Conservation (phyloP, 2,329 filamentous ascomycete species). For the Epichloe bromicola region DNA sequence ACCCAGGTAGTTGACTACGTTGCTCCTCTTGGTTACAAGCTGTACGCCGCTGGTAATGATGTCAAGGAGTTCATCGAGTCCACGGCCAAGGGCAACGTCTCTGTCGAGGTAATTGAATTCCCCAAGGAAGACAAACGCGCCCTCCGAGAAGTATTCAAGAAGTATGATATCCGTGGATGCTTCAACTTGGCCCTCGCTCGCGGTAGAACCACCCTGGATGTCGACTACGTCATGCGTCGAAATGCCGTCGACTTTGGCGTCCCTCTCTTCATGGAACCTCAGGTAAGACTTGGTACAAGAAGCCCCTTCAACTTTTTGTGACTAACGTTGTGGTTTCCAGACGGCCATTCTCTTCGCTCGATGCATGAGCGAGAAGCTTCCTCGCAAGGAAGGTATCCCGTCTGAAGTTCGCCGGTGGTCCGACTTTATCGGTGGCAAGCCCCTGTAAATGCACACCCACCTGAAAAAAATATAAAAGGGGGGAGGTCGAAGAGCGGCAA, state of each 20-base stretch:
- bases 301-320: background rate
- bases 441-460: conserved; percentile 33
- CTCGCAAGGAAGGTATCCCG: conserved; percentile 76
- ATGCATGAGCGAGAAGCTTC: conserved; percentile 95
- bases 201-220: conserved; percentile 73
- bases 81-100: conserved; percentile 49
- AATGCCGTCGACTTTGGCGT: conserved; percentile 98
- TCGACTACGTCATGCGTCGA: conserved; percentile 96
- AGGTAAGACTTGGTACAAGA: conserved; percentile 46
- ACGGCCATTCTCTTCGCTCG: conserved; percentile 91
- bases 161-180: conserved; percentile 88
- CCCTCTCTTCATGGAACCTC: conserved; percentile 95
- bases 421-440: conserved; percentile 83
- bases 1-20: conserved; percentile 76
- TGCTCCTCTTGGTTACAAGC: conserved; percentile 81
- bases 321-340: conserved; percentile 29
- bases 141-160: conserved; percentile 87
- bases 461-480: background rate
- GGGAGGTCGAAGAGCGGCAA: background rate
- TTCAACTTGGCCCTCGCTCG: conserved; percentile 86
- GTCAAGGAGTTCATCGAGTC: conserved; percentile 78
- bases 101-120: conserved; percentile 88
- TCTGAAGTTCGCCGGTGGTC: conserved; percentile 89
- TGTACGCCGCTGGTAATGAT: conserved; percentile 70
- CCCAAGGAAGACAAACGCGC: conserved; percentile 92